phyloP scores from a whole-genome alignment of 257 asterid genomes.

The Solanum stenotomum region DNA sequence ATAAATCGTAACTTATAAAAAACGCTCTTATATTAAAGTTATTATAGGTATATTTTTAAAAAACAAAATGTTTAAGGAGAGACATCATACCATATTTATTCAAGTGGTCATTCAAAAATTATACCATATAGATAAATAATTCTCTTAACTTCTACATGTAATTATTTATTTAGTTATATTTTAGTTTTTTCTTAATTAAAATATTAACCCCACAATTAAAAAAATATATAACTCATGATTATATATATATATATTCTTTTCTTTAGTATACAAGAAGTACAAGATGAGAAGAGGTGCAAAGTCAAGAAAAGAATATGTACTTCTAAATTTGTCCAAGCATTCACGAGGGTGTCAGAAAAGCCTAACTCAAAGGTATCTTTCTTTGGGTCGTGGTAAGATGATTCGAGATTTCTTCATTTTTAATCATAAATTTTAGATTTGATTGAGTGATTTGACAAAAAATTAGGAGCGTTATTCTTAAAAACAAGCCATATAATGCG shows the following conservation, averaged over 20 bases:
- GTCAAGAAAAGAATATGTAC: background rate
- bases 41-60: too few relatives aligned
- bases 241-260: too few relatives aligned
- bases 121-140: too few relatives aligned
- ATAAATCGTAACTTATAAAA: too few relatives aligned
- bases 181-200: background rate
- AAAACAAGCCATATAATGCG: fast-evolving
- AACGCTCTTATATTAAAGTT: too few relatives aligned
- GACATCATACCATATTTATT: background rate
- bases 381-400: fast-evolving
- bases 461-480: background rate
- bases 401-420: background rate
- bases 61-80: background rate
- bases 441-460: fast-evolving
- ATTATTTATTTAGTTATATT: background rate
- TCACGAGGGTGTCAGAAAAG: conserved; percentile 15
- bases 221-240: background rate
- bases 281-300: background rate
- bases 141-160: too few relatives aligned
- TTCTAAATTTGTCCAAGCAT: conserved; percentile 5
- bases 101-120: background rate
- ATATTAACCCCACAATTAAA: background rate
- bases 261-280: background rate
- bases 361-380: background rate
- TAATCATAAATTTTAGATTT: background rate